Evolutionary conservation across 768 basidiomycete species (phyloP).

Genomic region (Suillus spraguei): DNA sequence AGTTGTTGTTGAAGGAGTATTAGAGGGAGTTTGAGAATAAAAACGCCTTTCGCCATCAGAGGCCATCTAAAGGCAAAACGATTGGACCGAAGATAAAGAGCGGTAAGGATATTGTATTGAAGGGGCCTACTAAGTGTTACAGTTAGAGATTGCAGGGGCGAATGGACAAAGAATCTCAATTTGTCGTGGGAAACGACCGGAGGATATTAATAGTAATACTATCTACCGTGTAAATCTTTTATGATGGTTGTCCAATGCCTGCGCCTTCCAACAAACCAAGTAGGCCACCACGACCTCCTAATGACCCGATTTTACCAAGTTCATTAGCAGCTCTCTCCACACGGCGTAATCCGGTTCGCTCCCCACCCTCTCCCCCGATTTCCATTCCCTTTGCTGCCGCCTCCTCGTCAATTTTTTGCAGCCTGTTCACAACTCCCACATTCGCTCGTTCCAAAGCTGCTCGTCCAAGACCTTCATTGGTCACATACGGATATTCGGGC

Average conservation of each 20-base stretch:
- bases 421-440: slow-evolving; percentile 49
- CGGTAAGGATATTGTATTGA: slow-evolving; percentile 1
- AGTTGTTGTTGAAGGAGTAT: slow-evolving; percentile 53
- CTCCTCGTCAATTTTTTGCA: slow-evolving; percentile 53
- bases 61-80: slow-evolving; percentile 25
- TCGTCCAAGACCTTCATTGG: slow-evolving; percentile 19
- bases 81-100: slow-evolving; percentile 24
- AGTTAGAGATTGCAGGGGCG: slow-evolving; percentile 1
- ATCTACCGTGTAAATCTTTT: not conserved
- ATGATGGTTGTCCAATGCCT: slow-evolving; percentile 24
- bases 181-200: slow-evolving; percentile 8
- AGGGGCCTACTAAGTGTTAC: slow-evolving; percentile 14
- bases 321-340: slow-evolving; percentile 50
- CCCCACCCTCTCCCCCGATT: slow-evolving; percentile 44
- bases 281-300: slow-evolving; percentile 38
- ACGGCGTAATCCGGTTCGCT: slow-evolving; percentile 45
- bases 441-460: slow-evolving; percentile 49
- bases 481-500: slow-evolving; percentile 18
- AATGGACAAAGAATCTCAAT: not conserved
- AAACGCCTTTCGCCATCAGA: slow-evolving; percentile 43
- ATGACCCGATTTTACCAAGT: slow-evolving; percentile 21
- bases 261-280: slow-evolving; percentile 51
- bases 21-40: slow-evolving; percentile 41
- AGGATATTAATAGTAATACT: no score
- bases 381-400: slow-evolving; percentile 43